phyloP scores from a whole-genome alignment of 2,329 filamentous ascomycete species.

The Aspergillus latus region DNA sequence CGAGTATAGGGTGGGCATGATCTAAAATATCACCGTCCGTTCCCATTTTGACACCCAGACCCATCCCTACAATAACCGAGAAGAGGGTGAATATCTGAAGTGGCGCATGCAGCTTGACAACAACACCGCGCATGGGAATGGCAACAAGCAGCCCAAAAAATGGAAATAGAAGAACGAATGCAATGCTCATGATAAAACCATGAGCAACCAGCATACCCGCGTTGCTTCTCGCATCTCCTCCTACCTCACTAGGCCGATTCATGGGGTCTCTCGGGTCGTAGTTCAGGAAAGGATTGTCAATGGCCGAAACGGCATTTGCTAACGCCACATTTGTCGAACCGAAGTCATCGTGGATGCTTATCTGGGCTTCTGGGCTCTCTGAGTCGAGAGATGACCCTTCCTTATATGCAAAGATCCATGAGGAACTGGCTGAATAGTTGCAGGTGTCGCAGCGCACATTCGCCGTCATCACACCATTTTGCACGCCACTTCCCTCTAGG shows the following conservation, averaged over 20 bases:
- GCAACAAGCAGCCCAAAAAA: slow-evolving; percentile 21
- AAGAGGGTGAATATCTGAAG: slow-evolving; percentile 50
- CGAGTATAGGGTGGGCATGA: slow-evolving; percentile 54
- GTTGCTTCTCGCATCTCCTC: neutral
- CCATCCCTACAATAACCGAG: slow-evolving; percentile 51
- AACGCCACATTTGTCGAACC: slow-evolving; percentile 26
- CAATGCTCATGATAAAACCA: slow-evolving; percentile 27
- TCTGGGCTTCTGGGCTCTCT: slow-evolving; percentile 15
- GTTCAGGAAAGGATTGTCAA: slow-evolving; percentile 25
- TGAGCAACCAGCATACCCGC: slow-evolving; percentile 18
- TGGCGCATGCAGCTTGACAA: slow-evolving; percentile 16
- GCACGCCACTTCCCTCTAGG: slow-evolving; percentile 60
- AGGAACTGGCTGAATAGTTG: slow-evolving; percentile 21
- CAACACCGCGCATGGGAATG: slow-evolving; percentile 15
- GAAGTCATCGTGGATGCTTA: slow-evolving; percentile 27
- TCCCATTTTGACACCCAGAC: slow-evolving; percentile 53
- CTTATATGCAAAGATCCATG: slow-evolving; percentile 33
- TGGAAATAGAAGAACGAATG: slow-evolving; percentile 29
- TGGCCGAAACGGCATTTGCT: slow-evolving; percentile 18
- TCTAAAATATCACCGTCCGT: slow-evolving; percentile 37
- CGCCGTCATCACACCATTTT: slow-evolving; percentile 55
- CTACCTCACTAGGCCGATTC: neutral
- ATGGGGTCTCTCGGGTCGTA: slow-evolving; percentile 12
- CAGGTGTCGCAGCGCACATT: slow-evolving; percentile 50
- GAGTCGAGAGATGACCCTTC: slow-evolving; percentile 26